Conservation (phyloP, 257 asterid species). For the Gentiana macrophylla region DNA sequence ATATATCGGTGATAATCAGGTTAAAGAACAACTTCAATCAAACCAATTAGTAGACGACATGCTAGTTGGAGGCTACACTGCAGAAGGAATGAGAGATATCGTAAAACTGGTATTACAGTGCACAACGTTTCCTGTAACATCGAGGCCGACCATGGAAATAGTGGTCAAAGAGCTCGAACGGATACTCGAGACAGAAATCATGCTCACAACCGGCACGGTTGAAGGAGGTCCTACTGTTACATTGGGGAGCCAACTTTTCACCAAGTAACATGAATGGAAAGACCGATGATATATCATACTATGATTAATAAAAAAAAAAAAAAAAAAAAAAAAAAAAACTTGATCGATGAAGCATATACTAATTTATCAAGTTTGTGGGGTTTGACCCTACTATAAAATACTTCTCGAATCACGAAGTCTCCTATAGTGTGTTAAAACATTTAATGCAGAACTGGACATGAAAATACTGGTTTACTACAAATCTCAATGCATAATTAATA, state of each 20-base stretch:
- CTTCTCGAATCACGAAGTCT: no score
- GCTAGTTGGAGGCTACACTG: slow-evolving; percentile 41
- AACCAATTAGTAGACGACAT: slow-evolving; percentile 38
- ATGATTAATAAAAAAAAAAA: no score
- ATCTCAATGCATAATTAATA: no score
- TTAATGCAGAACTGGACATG: no score
- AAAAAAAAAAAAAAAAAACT: no score
- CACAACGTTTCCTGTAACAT: slow-evolving; percentile 34
- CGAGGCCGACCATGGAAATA: slow-evolving; percentile 44
- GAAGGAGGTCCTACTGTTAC: slow-evolving; percentile 49
- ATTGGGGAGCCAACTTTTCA: slow-evolving; percentile 64
- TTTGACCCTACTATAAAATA: no score
- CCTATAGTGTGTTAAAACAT: no score
- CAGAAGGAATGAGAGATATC: slow-evolving; percentile 54
- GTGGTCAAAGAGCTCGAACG: slow-evolving; percentile 43
- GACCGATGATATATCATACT: no score
- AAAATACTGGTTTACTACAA: no score
- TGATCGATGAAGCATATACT: no score
- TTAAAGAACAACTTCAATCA: slow-evolving; percentile 26
- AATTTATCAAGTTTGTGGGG: no score
- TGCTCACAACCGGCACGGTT: slow-evolving; percentile 45
- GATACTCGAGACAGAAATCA: slow-evolving; percentile 50
- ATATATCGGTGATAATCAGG: slow-evolving; percentile 13
- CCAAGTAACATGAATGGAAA: slow-evolving; percentile 7
- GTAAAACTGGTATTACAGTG: slow-evolving; percentile 38